Evolutionary conservation across 129 eudicot species (phyloP).

Genomic region (Flaveria brownii): DNA sequence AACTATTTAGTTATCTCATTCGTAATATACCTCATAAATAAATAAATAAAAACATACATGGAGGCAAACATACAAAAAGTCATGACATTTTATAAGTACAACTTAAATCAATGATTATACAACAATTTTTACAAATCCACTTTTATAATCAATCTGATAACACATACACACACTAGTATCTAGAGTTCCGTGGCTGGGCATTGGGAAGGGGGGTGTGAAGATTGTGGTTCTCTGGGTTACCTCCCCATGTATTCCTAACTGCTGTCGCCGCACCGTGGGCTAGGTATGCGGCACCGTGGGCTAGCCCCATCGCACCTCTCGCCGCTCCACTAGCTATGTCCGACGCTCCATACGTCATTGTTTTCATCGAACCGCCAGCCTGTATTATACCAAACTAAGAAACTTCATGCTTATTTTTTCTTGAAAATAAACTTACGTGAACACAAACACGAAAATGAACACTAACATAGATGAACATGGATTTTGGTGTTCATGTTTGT

Average conservation of each 20-base stretch:
- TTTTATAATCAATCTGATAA: not conserved
- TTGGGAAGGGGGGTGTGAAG: conserved; percentile 35
- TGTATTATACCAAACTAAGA: conserved; percentile 18
- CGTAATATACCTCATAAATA: no score
- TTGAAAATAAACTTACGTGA: not conserved
- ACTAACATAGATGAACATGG: no score
- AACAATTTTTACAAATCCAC: not conserved
- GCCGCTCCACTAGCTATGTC: conserved; percentile 61
- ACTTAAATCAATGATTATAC: not conserved
- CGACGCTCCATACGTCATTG: conserved; percentile 67
- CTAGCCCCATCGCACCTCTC: conserved; percentile 55
- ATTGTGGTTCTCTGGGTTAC: conserved; percentile 33
- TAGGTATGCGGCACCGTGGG: conserved; percentile 66
- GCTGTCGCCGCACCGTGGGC: conserved; percentile 74
- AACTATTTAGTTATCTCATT: not conserved
- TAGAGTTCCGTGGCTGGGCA: conserved; percentile 27
- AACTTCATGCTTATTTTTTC: not conserved
- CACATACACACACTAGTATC: conserved; percentile 9
- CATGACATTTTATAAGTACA: not conserved
- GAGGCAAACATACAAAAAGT: not conserved
- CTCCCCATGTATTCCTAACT: conserved; percentile 47
- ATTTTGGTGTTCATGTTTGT: no score
- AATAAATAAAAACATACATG: not conserved
- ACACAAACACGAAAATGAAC: no score
- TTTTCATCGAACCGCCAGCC: conserved; percentile 65